phyloP scores from a whole-genome alignment of 2,329 filamentous ascomycete species.

The Penicillium sp. region DNA sequence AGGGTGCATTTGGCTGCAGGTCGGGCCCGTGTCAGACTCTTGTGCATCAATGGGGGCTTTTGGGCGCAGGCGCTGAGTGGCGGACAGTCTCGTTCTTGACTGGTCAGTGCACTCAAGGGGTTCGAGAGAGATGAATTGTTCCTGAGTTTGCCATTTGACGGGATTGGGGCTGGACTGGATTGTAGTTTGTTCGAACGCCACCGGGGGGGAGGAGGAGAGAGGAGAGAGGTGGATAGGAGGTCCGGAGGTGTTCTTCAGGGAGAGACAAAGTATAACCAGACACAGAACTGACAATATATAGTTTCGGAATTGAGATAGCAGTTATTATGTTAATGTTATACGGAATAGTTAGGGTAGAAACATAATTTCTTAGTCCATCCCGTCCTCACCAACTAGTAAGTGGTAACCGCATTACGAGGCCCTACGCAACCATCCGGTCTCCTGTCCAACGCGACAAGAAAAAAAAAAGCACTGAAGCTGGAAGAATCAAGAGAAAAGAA shows the following conservation, averaged over 20 bases:
- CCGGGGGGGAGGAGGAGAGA: background rate
- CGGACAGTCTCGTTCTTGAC: background rate
- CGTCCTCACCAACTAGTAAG: no score
- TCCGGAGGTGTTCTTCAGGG: background rate
- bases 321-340: no score
- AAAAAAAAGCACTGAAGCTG: conserved; percentile 21
- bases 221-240: background rate
- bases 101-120: conserved; percentile 10
- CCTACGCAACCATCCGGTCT: conserved; percentile 35
- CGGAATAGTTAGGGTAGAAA: no score
- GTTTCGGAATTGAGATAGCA: background rate
- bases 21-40: conserved; percentile 24
- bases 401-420: conserved; percentile 25
- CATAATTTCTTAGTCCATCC: no score
- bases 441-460: conserved; percentile 13
- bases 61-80: conserved; percentile 1
- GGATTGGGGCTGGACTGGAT: conserved; percentile 1
- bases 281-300: background rate
- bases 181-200: conserved; percentile 11
- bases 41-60: conserved; percentile 20
- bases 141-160: conserved; percentile 10
- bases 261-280: no score
- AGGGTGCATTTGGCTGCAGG: conserved; percentile 25
- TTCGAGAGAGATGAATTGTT: conserved; percentile 1
- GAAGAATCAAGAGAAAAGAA: conserved; percentile 8